A percentile compares a stretch with the other conserved stretches of the same genome.
These are phyloP conservation scores for Rosellinia necatrix DNA, from an alignment of 2,329 filamentous ascomycete genomes.

Conservation along the genomic window DNA sequence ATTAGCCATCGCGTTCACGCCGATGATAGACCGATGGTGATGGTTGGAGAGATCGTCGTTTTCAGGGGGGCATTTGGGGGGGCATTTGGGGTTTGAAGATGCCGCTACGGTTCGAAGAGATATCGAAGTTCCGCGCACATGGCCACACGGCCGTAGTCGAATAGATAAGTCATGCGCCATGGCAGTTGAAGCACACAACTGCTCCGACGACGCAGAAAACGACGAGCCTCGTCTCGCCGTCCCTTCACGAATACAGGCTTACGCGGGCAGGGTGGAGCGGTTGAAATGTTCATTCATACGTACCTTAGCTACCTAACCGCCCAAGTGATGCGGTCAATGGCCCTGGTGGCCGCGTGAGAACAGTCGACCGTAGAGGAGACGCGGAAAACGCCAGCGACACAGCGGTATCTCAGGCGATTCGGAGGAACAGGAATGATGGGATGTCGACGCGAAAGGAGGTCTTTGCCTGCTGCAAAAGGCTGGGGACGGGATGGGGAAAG, in stretches of 20 bases:
- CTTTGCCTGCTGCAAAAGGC: slow-evolving; percentile 29
- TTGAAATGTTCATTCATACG: slow-evolving; percentile 4
- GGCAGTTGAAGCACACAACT: too few species aligned
- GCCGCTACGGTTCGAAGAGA: too few species aligned
- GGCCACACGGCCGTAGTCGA: not conserved
- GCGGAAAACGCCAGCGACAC: slow-evolving; percentile 18
- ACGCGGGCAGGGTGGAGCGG: not conserved
- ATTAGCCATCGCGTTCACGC: slow-evolving; percentile 2
- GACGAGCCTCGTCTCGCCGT: not conserved
- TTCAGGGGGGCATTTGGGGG: not conserved
- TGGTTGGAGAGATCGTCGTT: too few species aligned
- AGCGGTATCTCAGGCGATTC: slow-evolving; percentile 24
- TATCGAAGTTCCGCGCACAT: slow-evolving; percentile 7
- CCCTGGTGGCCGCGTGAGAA: slow-evolving; percentile 5
- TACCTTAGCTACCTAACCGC: slow-evolving; percentile 28
- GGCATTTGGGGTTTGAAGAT: not conserved
- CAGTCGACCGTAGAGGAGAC: not conserved
- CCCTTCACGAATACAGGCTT: not conserved
- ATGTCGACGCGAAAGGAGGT: slow-evolving; percentile 31
- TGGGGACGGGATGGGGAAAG: slow-evolving; percentile 29
- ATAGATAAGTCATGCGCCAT: too few species aligned
- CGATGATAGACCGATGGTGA: not conserved
- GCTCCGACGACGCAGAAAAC: not conserved
- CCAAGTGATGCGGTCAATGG: slow-evolving; percentile 22
- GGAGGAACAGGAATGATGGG: slow-evolving; percentile 16